Percentiles rank a stretch among this genome's conserved stretches.
Conservation (phyloP, 345 rosid genomes). For the Pistacia atlantica region DNA sequence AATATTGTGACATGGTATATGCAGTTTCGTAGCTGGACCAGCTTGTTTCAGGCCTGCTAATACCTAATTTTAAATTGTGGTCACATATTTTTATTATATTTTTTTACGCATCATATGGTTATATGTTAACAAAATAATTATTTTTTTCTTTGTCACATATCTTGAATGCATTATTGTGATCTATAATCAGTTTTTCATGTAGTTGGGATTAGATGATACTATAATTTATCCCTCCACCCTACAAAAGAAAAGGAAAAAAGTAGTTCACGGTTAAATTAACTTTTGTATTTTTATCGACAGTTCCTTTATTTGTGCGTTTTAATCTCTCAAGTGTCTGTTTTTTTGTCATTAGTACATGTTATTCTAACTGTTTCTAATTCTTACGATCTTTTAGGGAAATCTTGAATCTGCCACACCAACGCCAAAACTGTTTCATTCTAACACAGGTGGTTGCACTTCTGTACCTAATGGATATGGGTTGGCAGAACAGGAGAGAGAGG, state of each 20-base stretch:
- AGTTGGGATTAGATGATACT: background rate
- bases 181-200: background rate
- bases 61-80: background rate
- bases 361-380: background rate
- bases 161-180: background rate
- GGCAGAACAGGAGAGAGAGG: constrained; percentile 33
- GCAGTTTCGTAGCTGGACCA: background rate
- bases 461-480: constrained; percentile 38
- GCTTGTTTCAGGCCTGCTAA: constrained; percentile 1
- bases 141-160: background rate
- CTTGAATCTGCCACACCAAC: constrained; percentile 28
- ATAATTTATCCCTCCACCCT: background rate
- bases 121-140: background rate
- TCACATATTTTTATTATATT: background rate
- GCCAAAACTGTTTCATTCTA: constrained; percentile 26
- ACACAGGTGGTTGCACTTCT: constrained; percentile 25
- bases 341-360: background rate
- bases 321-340: background rate
- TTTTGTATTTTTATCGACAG: background rate
- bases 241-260: background rate
- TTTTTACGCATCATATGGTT: background rate
- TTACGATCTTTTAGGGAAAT: constrained; percentile 43
- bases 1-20: background rate
- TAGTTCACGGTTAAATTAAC: background rate
- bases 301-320: background rate